Evolutionary conservation across 2,329 filamentous ascomycete genomes (phyloP).

Genomic region (Corynespora cassiicola): DNA sequence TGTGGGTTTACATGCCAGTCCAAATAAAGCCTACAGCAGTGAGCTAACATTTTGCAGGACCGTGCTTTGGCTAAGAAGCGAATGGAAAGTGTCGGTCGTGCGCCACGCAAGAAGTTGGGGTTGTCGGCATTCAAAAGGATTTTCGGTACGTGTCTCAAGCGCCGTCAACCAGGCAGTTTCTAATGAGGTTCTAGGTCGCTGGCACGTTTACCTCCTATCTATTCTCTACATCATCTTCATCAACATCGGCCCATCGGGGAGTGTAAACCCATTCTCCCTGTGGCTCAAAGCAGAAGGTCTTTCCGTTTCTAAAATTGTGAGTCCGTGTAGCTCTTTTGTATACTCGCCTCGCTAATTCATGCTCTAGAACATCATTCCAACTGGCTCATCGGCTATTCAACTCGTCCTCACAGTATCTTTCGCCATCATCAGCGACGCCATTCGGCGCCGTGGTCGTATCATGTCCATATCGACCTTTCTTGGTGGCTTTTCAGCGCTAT

Average conservation of each 20-base stretch:
- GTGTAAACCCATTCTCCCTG: constrained; percentile 25
- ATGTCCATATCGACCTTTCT: constrained; percentile 21
- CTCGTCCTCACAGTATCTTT: constrained; percentile 21
- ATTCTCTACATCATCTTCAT: constrained; percentile 25
- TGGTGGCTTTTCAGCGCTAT: constrained; percentile 25
- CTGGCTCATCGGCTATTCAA: constrained; percentile 21
- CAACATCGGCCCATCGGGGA: constrained; percentile 19
- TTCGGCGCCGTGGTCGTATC: constrained; percentile 20
- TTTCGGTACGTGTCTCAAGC: too few relatives aligned
- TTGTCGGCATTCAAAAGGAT: constrained; percentile 21
- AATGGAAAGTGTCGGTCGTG: constrained; percentile 21
- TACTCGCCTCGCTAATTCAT: too few relatives aligned
- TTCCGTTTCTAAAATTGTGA: constrained; percentile 21
- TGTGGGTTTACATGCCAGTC: too few relatives aligned
- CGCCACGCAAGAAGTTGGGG: constrained; percentile 18
- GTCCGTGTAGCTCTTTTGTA: too few relatives aligned
- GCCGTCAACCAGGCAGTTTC: too few relatives aligned
- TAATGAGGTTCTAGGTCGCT: constrained; percentile 11
- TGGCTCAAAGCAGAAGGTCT: constrained; percentile 20
- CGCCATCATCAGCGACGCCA: constrained; percentile 22
- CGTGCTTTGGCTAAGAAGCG: constrained; percentile 18
- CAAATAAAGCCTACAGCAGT: too few relatives aligned
- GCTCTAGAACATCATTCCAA: constrained; percentile 27
- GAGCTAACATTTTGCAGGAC: too few relatives aligned
- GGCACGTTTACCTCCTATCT: constrained; percentile 25